Percentiles rank a stretch among this genome's conserved stretches.
Evolutionary conservation across 768 basidiomycete genomes (phyloP).

Genomic region (Lactarius hengduanensis): DNA sequence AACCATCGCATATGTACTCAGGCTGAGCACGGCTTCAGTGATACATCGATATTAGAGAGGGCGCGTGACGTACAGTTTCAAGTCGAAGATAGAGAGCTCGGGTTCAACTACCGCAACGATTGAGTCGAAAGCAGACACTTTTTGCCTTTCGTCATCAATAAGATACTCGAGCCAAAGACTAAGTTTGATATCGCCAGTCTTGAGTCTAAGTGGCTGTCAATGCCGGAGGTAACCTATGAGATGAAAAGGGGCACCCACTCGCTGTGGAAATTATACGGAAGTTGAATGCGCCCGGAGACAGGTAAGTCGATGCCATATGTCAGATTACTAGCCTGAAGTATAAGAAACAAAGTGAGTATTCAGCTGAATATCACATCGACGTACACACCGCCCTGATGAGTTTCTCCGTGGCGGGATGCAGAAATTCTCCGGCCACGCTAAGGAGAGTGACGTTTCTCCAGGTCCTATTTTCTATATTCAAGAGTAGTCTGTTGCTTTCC

Average conservation of each 20-base stretch:
- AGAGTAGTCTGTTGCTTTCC: conserved; percentile 64
- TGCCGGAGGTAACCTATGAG: conserved; percentile 10
- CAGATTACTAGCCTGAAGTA: conserved; percentile 55
- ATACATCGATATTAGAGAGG: conserved; percentile 11
- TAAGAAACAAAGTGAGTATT: conserved; percentile 3
- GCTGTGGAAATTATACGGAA: conserved; percentile 77
- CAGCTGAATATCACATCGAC: conserved; percentile 9
- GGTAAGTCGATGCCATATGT: conserved; percentile 53
- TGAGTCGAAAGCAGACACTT: conserved; percentile 70
- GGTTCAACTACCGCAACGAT: conserved; percentile 81
- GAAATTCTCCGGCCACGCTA: conserved; percentile 64
- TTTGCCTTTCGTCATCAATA: conserved; percentile 54
- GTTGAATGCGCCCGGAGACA: conserved; percentile 54
- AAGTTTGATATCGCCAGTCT: conserved; percentile 45
- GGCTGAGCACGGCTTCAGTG: conserved; percentile 33
- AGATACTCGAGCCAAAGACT: conserved; percentile 75
- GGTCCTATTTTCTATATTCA: conserved; percentile 75
- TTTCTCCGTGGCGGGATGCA: conserved; percentile 57
- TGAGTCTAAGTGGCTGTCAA: conserved; percentile 2
- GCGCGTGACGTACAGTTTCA: conserved; percentile 63
- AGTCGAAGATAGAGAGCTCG: conserved; percentile 71
- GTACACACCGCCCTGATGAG: conserved; percentile 71
- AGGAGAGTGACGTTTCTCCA: conserved; percentile 67
- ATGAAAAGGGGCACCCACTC: conserved; percentile 54
- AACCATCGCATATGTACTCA: conserved; percentile 73